Evolutionary conservation across 192 early-diverging fungal genomes (phyloP).

Genomic region (Podila horticola): DNA sequence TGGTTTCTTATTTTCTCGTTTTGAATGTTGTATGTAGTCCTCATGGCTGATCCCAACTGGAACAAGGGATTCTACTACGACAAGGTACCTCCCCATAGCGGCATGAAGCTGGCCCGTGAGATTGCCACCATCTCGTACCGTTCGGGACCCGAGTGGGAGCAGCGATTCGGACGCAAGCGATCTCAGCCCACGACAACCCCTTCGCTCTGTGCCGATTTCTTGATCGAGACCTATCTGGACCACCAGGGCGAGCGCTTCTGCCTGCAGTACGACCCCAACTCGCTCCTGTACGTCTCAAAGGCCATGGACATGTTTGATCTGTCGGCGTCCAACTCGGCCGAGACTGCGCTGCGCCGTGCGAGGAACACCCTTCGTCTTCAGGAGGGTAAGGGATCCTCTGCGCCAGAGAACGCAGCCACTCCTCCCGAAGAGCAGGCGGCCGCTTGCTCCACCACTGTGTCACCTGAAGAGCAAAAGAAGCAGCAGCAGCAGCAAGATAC

Average conservation of each 20-base stretch:
- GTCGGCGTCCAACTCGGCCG: conserved; percentile 62
- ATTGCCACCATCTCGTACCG: conserved; percentile 95
- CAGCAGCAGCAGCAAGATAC: conserved; percentile 19
- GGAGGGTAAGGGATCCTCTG: conserved; percentile 32
- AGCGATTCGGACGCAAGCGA: conserved; percentile 90
- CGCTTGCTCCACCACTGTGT: conserved; percentile 7
- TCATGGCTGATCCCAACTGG: conserved; percentile 97
- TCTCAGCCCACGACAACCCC: conserved; percentile 77
- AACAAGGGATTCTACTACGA: conserved; percentile 95
- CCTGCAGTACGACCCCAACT: conserved; percentile 94
- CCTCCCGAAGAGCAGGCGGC: conserved; percentile 23
- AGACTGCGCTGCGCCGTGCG: conserved; percentile 54
- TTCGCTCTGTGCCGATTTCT: conserved; percentile 89
- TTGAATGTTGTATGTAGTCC: conserved; percentile 56
- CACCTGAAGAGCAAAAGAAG: neutral
- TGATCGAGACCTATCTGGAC: conserved; percentile 97
- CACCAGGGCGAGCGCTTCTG: conserved; percentile 97
- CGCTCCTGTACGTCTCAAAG: conserved; percentile 92
- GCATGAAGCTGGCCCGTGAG: conserved; percentile 95
- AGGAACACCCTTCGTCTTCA: conserved; percentile 41
- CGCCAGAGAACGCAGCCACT: conserved; percentile 29
- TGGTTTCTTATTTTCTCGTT: conserved; percentile 9
- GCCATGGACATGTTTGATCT: conserved; percentile 99
- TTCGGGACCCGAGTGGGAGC: conserved; percentile 98
- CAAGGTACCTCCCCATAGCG: conserved; percentile 85